Evolutionary conservation across 768 basidiomycete genomes (phyloP), one percentile per base, ranked within the genome.

Genomic region (Gloeopeniophorella convolvens): DNA sequence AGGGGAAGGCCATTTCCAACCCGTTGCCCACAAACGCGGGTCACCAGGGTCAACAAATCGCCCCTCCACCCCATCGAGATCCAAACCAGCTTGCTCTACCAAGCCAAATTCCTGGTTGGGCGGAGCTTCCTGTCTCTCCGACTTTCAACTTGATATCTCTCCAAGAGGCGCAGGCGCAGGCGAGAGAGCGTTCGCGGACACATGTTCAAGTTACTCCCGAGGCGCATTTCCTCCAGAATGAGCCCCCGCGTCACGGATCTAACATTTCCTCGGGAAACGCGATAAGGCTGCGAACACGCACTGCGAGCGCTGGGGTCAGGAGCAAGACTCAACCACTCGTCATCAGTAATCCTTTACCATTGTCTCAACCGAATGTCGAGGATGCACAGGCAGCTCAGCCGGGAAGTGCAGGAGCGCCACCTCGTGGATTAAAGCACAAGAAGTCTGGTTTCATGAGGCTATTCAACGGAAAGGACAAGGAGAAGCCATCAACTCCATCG

Each of bases 401-500:
- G 16, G 21, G 51, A 44, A 36, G 56, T 27, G 21, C 44, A 6
- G 48, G 30, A 13, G 20, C 62, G 42, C 60, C 69, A 23, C 69
- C 68, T 9, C 83, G 79, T 58, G 56, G 66, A 2, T 63, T 90
- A 42, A 86, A 78, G 59, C 83, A 83, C 52, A 89, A 85, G 71
- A 89, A 84, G 64, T 89, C 87, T 55, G 88, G 77, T 3, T 87
- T 91, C 62, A 78, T 90, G 82, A 72, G 83, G 43, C 67, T 91
- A 10, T 89, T 90, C 62, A 79, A 82, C 59, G 72, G 74, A 16
- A 78, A 74, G 61, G 68, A 68, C 16, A 67, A 67, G 43, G 67
- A 69, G 20, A 73, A 73, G 43, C 62, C 60, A 4, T 65, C 66
- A 7, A 75, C 76, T 1, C 80, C 80, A 5, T 80, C 85, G 15